Conservation (phyloP, 2,329 filamentous ascomycete genomes). For the Trichoderma brevicompactum region DNA sequence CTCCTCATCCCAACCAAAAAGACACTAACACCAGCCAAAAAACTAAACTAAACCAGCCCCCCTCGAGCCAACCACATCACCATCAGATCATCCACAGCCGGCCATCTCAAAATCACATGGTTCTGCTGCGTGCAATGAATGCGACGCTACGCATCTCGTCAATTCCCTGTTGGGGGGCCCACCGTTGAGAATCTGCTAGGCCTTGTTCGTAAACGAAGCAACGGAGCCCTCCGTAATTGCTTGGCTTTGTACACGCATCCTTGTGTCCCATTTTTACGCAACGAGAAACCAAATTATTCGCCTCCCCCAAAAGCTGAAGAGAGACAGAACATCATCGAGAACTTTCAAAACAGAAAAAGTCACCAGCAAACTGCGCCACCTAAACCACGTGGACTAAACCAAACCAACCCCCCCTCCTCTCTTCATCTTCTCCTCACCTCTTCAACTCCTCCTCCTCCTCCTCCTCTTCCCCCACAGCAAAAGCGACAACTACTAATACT, state of each 20-base stretch:
- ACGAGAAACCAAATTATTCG: no score
- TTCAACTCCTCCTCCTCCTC: neutral
- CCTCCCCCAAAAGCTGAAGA: no score
- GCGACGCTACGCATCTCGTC: constrained; percentile 2
- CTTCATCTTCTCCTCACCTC: neutral
- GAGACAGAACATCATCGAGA: no score
- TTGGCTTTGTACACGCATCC: neutral
- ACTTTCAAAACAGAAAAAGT: neutral
- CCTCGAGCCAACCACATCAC: constrained; percentile 13
- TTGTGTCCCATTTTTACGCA: no score
- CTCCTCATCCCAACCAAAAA: neutral
- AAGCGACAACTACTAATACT: neutral
- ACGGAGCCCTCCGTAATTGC: neutral
- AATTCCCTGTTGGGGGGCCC: neutral
- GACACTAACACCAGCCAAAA: no score
- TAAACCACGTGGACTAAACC: constrained; percentile 7
- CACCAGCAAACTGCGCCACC: neutral
- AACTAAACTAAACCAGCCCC: neutral
- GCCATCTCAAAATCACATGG: constrained; percentile 16
- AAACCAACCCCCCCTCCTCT: no score
- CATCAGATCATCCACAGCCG: constrained; percentile 7
- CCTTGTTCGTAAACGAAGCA: no score
- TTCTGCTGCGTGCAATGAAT: constrained; percentile 17
- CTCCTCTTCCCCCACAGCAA: no score
- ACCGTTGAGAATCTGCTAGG: no score